Evolutionary conservation across 148 eudicot species (phyloP), one percentile per base, ranked within the genome.

Genomic region (Rhododendron ferrugineum): DNA sequence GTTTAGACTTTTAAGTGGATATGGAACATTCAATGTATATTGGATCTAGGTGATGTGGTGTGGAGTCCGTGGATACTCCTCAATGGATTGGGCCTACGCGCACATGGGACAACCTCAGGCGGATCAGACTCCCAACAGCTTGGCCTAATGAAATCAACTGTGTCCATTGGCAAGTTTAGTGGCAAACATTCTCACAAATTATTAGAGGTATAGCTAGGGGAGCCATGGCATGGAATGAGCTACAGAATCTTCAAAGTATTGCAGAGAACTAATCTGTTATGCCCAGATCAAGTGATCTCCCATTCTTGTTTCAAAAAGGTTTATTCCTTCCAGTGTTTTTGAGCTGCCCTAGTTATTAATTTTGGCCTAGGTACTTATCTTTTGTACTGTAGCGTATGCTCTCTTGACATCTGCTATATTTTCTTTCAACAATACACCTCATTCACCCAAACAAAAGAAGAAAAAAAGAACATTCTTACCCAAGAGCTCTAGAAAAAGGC

Each of bases 401-500:
- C 66, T 60, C 66, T 22, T 23, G 70, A 62, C 70, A 60, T 60
- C 26, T 68, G 74, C 34, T 11, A 28, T 68, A 28, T 11, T 68
- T 40, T 68, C 15, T 68, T 68, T 26, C 74, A 26, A 68, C 11
- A 64, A 11, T 28, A 28, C 74, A 11, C 16, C 34, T 26, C 34
- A 26, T 28, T 68, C 14, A 68, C 34, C 5, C 4, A 23, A 62
- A n/a, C 11, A 68, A 28, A 11, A 68, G 30, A 28, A 26, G 11
- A 11, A 15, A 16, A 44, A 14, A 5, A 11, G 13, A 26, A 30
- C 46, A 70, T 62, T 60, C 75, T 88, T 37, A 96, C 99, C 99
- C 99, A 32, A 97, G 86, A 36, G 95, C 98, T 90, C 99, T 93
- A n/a, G 98, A 89, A 82, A 95, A 95, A 62, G 98, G 92, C n/a